phyloP scores from a whole-genome alignment of 2,329 filamentous ascomycete species.

The Neoarthrinium moseri region DNA sequence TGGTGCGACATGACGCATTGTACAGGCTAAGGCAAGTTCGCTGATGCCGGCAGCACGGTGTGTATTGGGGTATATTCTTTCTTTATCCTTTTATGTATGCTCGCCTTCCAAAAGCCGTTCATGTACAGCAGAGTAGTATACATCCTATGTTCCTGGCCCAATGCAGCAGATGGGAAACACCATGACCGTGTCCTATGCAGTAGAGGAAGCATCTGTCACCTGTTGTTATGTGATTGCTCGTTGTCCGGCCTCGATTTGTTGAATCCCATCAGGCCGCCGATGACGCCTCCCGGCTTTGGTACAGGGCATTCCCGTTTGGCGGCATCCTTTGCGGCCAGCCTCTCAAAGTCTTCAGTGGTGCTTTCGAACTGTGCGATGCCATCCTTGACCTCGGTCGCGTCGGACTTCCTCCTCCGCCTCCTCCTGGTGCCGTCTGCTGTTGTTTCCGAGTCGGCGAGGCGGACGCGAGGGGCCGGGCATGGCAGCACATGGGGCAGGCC shows the following conservation, averaged over 20 bases:
- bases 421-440: slow-evolving; percentile 29
- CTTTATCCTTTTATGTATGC: no score
- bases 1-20: no score
- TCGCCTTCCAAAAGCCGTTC: no score
- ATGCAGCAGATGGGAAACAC: background rate
- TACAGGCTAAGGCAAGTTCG: no score
- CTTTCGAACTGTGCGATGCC: slow-evolving; percentile 48
- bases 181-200: background rate
- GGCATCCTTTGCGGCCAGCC: slow-evolving; percentile 32
- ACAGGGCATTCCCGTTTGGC: slow-evolving; percentile 78
- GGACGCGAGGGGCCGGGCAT: slow-evolving; percentile 77
- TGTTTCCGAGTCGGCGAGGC: slow-evolving; percentile 68
- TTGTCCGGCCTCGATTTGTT: slow-evolving; percentile 32
- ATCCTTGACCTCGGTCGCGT: slow-evolving; percentile 40
- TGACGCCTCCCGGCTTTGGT: slow-evolving; percentile 79
- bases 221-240: slow-evolving; percentile 7
- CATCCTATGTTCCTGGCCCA: slow-evolving; percentile 8
- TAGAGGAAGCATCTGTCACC: background rate
- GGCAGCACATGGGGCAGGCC: slow-evolving; percentile 86
- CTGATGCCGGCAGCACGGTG: no score
- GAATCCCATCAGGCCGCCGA: slow-evolving; percentile 76
- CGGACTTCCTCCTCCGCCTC: slow-evolving; percentile 40
- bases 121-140: no score
- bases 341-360: slow-evolving; percentile 32
- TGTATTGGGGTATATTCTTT: no score